phyloP scores from a whole-genome alignment of 2,329 filamentous ascomycete species.

The Colletotrichum scovillei region DNA sequence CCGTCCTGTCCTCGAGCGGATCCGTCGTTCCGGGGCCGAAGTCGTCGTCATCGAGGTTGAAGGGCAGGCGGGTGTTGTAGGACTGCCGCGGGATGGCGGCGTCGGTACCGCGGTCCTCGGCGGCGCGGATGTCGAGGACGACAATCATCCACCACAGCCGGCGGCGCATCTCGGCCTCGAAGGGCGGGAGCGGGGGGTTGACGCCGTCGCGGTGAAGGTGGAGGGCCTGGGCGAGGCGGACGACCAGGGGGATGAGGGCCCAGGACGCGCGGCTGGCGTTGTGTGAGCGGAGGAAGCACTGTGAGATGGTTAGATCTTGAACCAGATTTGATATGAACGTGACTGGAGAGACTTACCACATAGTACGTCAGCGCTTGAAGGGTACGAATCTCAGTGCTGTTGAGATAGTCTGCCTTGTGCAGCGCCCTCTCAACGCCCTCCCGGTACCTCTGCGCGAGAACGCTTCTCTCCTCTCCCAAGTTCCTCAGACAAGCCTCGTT shows the following conservation, averaged over 20 bases:
- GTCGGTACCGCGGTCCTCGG: slow-evolving; percentile 64
- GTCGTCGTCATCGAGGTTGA: slow-evolving; percentile 65
- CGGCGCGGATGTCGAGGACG: slow-evolving; percentile 66
- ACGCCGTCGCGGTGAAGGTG: slow-evolving; percentile 56
- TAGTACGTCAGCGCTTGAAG: slow-evolving; percentile 57
- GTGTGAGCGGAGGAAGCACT: slow-evolving; percentile 52
- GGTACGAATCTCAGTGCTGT: slow-evolving; percentile 50
- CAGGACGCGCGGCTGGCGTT: slow-evolving; percentile 52
- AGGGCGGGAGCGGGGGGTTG: slow-evolving; percentile 53
- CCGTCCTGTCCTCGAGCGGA: slow-evolving; percentile 48
- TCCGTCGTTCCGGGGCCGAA: slow-evolving; percentile 53
- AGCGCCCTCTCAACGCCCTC: slow-evolving; percentile 51
- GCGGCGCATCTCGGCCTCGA: slow-evolving; percentile 69
- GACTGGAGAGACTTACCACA: slow-evolving; percentile 40
- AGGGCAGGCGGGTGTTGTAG: slow-evolving; percentile 60
- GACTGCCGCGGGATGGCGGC: slow-evolving; percentile 53
- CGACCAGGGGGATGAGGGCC: slow-evolving; percentile 53
- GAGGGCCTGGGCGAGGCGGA: slow-evolving; percentile 56
- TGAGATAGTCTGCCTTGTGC: slow-evolving; percentile 56
- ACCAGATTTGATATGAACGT: too few relatives aligned
- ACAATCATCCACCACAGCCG: slow-evolving; percentile 73
- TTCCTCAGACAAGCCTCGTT: slow-evolving; percentile 44
- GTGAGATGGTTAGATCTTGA: neutral
- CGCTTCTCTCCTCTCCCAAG: slow-evolving; percentile 48
- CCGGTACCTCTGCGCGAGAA: slow-evolving; percentile 46